phyloP scores from a whole-genome alignment of 345 rosid genomes.

The Cardamine chenopodiifolia region DNA sequence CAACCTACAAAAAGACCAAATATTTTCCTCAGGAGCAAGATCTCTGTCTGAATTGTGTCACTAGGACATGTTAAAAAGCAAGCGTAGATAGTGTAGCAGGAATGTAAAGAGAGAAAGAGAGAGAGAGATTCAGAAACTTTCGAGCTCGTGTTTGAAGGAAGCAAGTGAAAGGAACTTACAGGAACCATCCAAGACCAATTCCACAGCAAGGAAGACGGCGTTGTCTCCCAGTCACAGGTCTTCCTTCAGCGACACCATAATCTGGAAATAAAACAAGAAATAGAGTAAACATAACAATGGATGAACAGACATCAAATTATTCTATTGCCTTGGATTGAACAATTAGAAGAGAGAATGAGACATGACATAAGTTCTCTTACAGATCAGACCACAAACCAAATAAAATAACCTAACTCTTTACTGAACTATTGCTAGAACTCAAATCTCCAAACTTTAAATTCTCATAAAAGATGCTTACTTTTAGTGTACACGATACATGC shows the following conservation, averaged over 20 bases:
- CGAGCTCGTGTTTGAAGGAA: not conserved
- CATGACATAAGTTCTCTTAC: not conserved
- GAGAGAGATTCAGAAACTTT: not conserved
- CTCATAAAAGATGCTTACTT: too few species aligned
- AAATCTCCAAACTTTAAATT: slow-evolving; percentile 9
- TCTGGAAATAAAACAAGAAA: slow-evolving; percentile 47
- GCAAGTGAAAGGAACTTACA: slow-evolving; percentile 54
- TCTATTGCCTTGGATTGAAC: slow-evolving; percentile 10
- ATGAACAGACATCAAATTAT: slow-evolving; percentile 9
- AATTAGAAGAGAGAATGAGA: slow-evolving; percentile 4
- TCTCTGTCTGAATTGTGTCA: not conserved
- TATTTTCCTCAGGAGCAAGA: not conserved
- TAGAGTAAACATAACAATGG: not conserved
- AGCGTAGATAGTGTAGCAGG: not conserved
- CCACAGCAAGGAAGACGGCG: slow-evolving; percentile 91
- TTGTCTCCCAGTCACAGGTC: slow-evolving; percentile 70
- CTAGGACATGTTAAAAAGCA: slow-evolving; percentile 2
- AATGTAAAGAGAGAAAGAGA: slow-evolving; percentile 1
- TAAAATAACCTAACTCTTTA: too few species aligned
- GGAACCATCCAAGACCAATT: slow-evolving; percentile 80
- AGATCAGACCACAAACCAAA: not conserved
- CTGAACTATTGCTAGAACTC: not conserved
- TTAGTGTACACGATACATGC: too few species aligned
- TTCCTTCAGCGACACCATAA: slow-evolving; percentile 84
- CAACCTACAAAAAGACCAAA: slow-evolving; percentile 55